phyloP scores from a whole-genome alignment of 306 rosid species.

The Ziziphus jujuba region DNA sequence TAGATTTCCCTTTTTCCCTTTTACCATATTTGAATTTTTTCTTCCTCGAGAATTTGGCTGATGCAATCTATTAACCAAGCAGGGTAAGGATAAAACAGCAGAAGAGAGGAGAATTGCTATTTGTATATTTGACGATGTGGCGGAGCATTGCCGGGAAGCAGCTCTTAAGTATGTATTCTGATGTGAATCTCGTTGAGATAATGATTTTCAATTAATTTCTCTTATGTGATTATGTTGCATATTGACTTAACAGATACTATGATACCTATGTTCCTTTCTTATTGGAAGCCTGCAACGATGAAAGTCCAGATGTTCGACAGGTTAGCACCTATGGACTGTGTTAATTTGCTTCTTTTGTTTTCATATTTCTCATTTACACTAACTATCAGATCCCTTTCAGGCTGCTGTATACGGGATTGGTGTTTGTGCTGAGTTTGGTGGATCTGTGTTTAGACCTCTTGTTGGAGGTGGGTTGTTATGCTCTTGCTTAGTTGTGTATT shows the following conservation, averaged over 20 bases:
- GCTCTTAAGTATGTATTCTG: constrained; percentile 67
- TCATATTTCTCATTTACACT: constrained; percentile 15
- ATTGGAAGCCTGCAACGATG: constrained; percentile 97
- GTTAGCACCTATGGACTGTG: constrained; percentile 39
- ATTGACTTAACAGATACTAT: constrained; percentile 65
- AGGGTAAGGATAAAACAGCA: constrained; percentile 96
- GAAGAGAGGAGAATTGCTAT: constrained; percentile 98
- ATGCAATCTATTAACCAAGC: not conserved
- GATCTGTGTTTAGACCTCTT: constrained; percentile 78
- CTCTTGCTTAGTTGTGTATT: constrained; percentile 3
- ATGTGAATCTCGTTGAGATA: not conserved
- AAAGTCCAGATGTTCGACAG: constrained; percentile 94
- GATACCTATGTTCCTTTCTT: constrained; percentile 92
- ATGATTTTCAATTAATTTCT: not conserved
- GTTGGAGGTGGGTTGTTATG: constrained; percentile 60
- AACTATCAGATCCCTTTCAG: constrained; percentile 38
- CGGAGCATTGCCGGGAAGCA: constrained; percentile 96
- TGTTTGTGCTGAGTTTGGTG: constrained; percentile 97
- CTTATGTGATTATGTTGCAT: constrained; percentile 12
- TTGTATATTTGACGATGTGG: constrained; percentile 97
- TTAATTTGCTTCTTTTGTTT: not conserved
- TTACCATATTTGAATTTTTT: not conserved
- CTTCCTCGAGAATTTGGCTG: constrained; percentile 8
- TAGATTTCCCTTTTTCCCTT: not conserved
- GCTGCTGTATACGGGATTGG: constrained; percentile 99